phyloP scores from a whole-genome alignment of 129 eudicot genomes.

The Centaurea solstitialis region DNA sequence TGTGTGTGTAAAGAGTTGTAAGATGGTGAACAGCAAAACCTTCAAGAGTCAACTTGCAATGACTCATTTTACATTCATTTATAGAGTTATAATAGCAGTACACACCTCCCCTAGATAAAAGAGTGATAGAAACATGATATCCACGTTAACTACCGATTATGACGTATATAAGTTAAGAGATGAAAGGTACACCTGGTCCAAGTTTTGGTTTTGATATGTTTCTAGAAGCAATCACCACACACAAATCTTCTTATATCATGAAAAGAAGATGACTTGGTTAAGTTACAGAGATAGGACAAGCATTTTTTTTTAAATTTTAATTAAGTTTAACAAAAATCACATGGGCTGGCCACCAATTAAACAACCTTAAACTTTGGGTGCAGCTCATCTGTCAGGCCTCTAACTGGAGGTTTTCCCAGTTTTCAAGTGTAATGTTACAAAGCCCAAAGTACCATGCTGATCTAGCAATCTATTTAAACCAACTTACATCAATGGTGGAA shows the following conservation, averaged over 20 bases:
- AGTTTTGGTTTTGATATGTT: not conserved
- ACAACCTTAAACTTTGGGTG: not conserved
- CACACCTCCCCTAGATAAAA: constrained; percentile 23
- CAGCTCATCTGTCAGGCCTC: not conserved
- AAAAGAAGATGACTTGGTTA: not conserved
- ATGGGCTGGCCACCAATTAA: not conserved
- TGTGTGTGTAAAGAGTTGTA: not conserved
- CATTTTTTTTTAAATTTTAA: not conserved
- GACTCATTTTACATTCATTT: not conserved
- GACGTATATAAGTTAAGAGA: not conserved
- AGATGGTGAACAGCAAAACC: not conserved
- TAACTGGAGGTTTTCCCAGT: not conserved
- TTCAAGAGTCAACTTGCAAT: not conserved
- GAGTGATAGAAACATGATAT: not conserved
- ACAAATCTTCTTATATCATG: not conserved
- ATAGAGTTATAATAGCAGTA: not conserved
- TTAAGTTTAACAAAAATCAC: not conserved
- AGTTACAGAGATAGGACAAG: not conserved
- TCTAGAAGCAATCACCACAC: not conserved
- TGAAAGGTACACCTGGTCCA: not conserved
- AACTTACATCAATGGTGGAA: not conserved
- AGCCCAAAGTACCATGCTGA: not conserved
- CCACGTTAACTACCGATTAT: not conserved
- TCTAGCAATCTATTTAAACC: not conserved
- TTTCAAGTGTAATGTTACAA: too few relatives aligned